Evolutionary conservation across 768 basidiomycete species (phyloP).

Genomic region (Mycena sanguinolenta): DNA sequence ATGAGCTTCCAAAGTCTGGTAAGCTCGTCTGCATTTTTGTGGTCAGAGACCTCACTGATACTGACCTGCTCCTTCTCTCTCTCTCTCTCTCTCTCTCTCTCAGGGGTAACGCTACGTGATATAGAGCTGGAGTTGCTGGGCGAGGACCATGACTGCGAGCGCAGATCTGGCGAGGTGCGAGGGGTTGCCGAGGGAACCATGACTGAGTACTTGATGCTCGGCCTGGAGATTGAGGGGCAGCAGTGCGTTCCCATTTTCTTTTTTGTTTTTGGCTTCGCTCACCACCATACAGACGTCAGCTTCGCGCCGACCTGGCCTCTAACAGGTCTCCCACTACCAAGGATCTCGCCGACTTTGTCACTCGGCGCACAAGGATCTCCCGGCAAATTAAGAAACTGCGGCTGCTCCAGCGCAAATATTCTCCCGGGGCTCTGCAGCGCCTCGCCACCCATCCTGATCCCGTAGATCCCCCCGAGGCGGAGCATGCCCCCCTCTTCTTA

Average conservation of each 20-base stretch:
- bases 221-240: not conserved
- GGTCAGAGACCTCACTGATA: too few species aligned
- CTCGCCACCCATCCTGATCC: too few species aligned
- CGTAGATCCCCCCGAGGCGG: not conserved
- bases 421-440: too few species aligned
- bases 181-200: not conserved
- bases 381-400: too few species aligned
- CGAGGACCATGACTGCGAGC: not conserved
- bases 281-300: not conserved
- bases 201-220: not conserved
- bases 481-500: not conserved
- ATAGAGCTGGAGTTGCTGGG: not conserved
- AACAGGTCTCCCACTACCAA: not conserved
- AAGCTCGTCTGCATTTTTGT: too few species aligned
- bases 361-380: too few species aligned
- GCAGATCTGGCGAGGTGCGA: not conserved
- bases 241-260: not conserved
- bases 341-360: too few species aligned
- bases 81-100: too few species aligned
- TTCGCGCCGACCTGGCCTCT: not conserved
- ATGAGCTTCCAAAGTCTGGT: not conserved
- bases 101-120: too few species aligned
- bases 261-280: not conserved
- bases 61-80: too few species aligned
- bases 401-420: too few species aligned